Conservation (phyloP, 352 stramenopile species). For the Pythium monospermum region DNA sequence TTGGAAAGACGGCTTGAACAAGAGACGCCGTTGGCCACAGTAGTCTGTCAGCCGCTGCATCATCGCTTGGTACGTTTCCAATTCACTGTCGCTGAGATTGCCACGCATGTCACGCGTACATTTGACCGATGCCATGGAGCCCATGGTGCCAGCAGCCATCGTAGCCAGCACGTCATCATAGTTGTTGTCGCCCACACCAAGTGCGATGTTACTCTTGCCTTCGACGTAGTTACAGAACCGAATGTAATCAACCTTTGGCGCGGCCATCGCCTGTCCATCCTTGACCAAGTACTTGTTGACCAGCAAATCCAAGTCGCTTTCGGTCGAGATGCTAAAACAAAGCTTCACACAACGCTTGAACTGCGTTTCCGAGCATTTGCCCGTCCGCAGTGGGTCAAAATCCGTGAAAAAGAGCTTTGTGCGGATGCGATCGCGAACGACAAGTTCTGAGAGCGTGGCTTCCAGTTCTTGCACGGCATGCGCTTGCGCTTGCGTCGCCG, state of each 20-base stretch:
- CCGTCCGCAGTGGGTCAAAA: conserved; percentile 69
- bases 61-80: conserved; percentile 35
- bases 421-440: conserved; percentile 67
- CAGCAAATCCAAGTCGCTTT: conserved; percentile 55
- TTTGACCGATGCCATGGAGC: conserved; percentile 18
- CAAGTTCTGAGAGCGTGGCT: conserved; percentile 47
- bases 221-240: conserved; percentile 67
- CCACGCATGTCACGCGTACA: conserved; percentile 67
- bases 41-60: conserved; percentile 62
- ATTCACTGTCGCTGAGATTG: conserved; percentile 41
- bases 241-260: conserved; percentile 71
- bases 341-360: conserved; percentile 79
- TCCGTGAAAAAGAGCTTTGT: conserved; percentile 84
- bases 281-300: conserved; percentile 53
- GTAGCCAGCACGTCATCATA: conserved; percentile 47
- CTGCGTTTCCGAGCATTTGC: conserved; percentile 71
- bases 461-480: conserved; percentile 51
- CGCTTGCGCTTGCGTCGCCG: not conserved
- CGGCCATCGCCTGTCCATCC: conserved; percentile 17
- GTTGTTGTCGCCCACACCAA: conserved; percentile 28
- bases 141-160: conserved; percentile 29
- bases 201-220: conserved; percentile 30
- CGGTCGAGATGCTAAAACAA: conserved; percentile 56
- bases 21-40: conserved; percentile 51
- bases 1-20: conserved; percentile 79